These are phyloP conservation scores for Sphenostylis stenocarpa DNA, from an alignment of 306 rosid species.

Conservation along the genomic window DNA sequence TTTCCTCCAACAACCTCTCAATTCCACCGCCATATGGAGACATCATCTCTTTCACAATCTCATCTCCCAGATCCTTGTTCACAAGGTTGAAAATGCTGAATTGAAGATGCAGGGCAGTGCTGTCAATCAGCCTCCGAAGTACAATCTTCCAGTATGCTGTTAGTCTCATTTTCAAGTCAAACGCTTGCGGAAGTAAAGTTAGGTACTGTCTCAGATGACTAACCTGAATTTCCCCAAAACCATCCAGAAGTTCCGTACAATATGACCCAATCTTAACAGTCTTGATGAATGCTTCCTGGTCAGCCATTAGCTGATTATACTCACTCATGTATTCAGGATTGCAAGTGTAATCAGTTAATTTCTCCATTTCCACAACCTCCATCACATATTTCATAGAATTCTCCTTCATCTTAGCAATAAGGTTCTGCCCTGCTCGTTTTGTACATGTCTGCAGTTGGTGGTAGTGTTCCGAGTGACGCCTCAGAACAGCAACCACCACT, in stretches of 20 bases:
- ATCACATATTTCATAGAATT: conserved; percentile 24
- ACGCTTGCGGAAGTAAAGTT: conserved; percentile 27
- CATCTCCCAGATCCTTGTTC: conserved; percentile 35
- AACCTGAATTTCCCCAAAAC: conserved; percentile 38
- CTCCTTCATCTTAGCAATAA: conserved; percentile 35
- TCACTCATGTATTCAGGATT: conserved; percentile 26
- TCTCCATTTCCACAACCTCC: conserved; percentile 48
- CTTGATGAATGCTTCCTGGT: conserved; percentile 1
- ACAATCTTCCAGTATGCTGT: conserved; percentile 57
- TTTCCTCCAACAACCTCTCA: conserved; percentile 52
- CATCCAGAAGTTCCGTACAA: neutral
- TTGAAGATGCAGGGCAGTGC: conserved; percentile 47
- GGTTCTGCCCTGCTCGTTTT: conserved; percentile 20
- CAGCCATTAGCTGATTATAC: conserved; percentile 16
- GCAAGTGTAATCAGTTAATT: conserved; percentile 42
- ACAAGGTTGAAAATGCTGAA: conserved; percentile 33
- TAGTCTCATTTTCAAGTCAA: conserved; percentile 49
- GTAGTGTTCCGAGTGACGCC: conserved; percentile 35
- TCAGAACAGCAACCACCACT: conserved; percentile 25
- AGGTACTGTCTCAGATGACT: neutral
- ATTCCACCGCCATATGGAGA: conserved; percentile 33
- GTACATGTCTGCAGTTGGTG: conserved; percentile 35
- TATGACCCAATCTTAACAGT: neutral
- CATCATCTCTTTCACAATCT: conserved; percentile 36
- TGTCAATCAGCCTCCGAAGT: conserved; percentile 44